Percentiles rank a stretch among this genome's conserved stretches.
Conservation (phyloP, 768 basidiomycete species). For the Udeniomyces megalosporus region DNA sequence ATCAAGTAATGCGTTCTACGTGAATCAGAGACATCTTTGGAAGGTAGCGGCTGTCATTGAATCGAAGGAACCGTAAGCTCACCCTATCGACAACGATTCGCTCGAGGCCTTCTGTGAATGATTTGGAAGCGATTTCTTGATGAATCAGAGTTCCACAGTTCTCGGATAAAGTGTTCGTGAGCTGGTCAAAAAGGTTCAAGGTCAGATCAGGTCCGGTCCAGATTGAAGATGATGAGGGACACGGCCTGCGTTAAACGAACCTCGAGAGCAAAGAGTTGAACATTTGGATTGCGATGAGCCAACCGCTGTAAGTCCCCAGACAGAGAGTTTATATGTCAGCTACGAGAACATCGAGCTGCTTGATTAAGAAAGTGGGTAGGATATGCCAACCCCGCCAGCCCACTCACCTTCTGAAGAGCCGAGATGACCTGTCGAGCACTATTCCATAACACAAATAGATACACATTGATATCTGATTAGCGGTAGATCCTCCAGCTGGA, state of each 20-base stretch:
- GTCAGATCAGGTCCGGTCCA: neutral
- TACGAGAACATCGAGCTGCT: too few species aligned
- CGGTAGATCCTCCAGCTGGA: too few species aligned
- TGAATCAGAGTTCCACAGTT: constrained; percentile 70
- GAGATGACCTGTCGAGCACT: constrained; percentile 77
- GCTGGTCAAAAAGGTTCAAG: constrained; percentile 26
- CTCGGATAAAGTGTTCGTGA: constrained; percentile 77
- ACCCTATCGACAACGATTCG: constrained; percentile 78
- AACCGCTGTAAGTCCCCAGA: constrained; percentile 37
- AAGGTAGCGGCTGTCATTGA: neutral
- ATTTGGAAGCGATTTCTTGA: constrained; percentile 71
- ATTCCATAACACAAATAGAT: constrained; percentile 1
- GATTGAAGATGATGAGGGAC: neutral
- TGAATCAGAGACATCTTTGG: neutral
- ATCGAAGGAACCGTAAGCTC: neutral
- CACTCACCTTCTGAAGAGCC: constrained; percentile 47
- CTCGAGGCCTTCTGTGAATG: constrained; percentile 80
- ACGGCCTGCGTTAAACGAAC: constrained; percentile 20
- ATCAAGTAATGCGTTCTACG: neutral
- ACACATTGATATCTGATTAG: neutral
- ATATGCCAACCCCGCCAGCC: too few species aligned
- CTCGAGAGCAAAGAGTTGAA: constrained; percentile 82
- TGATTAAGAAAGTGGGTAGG: too few species aligned
- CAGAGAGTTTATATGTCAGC: too few species aligned
- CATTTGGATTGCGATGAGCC: constrained; percentile 85